phyloP scores from a whole-genome alignment of 768 basidiomycete genomes.

The Lactarius hengduanensis region DNA sequence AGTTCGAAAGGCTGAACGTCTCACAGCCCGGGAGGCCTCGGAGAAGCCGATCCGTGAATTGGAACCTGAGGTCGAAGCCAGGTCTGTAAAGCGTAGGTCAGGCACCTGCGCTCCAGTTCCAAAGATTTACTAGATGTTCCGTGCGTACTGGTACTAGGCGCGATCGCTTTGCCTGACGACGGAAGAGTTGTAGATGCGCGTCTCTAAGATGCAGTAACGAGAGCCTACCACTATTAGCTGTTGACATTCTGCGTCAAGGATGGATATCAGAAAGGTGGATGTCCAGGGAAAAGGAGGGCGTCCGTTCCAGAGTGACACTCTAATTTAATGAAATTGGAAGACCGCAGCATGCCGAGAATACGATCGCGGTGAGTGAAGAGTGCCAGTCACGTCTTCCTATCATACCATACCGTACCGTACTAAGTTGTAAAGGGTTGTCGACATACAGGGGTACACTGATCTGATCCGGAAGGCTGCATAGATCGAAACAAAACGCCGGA shows the following conservation, averaged over 20 bases:
- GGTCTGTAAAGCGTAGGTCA: background rate
- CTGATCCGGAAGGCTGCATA: background rate
- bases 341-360: background rate
- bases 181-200: background rate
- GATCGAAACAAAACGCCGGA: background rate
- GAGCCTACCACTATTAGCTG: background rate
- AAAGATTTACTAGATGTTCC: background rate
- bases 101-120: background rate
- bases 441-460: background rate
- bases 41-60: background rate
- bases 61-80: background rate
- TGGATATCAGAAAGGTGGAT: slow-evolving; percentile 1
- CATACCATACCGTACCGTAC: background rate
- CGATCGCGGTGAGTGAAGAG: background rate
- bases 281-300: background rate
- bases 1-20: background rate
- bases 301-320: background rate
- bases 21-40: background rate
- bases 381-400: background rate
- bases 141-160: background rate
- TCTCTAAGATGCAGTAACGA: background rate
- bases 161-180: background rate
- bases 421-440: background rate
- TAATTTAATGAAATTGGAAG: background rate
- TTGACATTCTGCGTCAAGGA: background rate